Base-by-base conservation (phyloP, 352 stramenopile species). In the Halophytophthora polymorphica region DNA sequence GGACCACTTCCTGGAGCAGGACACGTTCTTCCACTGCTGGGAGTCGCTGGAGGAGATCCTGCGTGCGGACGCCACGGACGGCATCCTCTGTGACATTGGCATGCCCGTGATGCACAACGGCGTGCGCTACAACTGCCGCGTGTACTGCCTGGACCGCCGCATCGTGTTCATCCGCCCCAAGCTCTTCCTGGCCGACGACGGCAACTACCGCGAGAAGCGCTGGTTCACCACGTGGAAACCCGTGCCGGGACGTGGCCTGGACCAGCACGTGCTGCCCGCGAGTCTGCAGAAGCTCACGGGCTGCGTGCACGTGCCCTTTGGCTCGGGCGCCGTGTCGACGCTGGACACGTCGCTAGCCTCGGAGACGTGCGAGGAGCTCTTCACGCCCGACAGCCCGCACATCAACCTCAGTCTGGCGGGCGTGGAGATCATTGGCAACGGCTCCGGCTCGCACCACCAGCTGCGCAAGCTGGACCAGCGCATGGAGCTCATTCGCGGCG, bases 281-380 rank as follows among this genome's bases (percentile, higher is more conserved):
- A 92, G 66, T 69, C 89, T 97, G 37, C 77, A 89, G 58, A 77
- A 88, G 25, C 57, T 88, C 45, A 97, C 81, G 31, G 83, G 82
- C 15, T 62, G 68, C 17, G 70, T 87, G 33, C 74, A 81, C 47
- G 87, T 95, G 14, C 88, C 84, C 3, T 94, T 97, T 23, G 91
- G 90, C 23, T 73, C 77, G 21, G 86, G 79, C 11, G 79, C 85
- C 31, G 49, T 98, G 17, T 76, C 79, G 23, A 88, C 77, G 21
- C 77, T 96, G 15, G 93, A 98, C 53, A 92, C 94, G 15, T 79
- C 77, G 52, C 89, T 77, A 47, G 88, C 88, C 21, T 96, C 89
- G 38, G 97, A 99, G 79, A 97, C 91, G 18, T 99, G 97, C 66
- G 97, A 99, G 71, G 97, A 99, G 70, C 74, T 99, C 25, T 99